phyloP scores from a whole-genome alignment of 1,139 yeast species.

The Arxiozyma heterogenica region DNA sequence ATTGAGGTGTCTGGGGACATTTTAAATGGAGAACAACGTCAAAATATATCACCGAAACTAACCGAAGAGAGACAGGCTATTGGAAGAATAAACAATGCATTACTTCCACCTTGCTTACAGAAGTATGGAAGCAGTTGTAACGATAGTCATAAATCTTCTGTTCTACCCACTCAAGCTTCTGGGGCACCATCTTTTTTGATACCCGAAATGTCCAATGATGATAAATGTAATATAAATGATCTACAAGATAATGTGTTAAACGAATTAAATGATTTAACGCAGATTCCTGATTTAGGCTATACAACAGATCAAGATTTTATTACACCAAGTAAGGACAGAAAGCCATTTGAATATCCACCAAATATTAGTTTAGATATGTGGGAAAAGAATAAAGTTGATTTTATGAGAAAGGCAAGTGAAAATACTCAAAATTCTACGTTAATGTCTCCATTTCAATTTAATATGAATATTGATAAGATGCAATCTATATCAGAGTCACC shows the following conservation, averaged over 20 bases:
- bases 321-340: not conserved
- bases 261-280: slow-evolving; percentile 17
- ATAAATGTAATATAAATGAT: not conserved
- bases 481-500: slow-evolving; percentile 2
- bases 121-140: slow-evolving; percentile 2
- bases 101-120: slow-evolving; percentile 27
- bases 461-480: not conserved
- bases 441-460: slow-evolving; percentile 15
- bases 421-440: slow-evolving; percentile 10
- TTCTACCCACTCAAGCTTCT: not conserved
- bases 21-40: not conserved
- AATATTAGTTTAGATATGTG: slow-evolving; percentile 19
- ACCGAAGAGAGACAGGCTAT: slow-evolving; percentile 24
- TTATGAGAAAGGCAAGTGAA: slow-evolving; percentile 12
- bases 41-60: slow-evolving; percentile 11
- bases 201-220: not conserved
- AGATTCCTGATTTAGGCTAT: slow-evolving; percentile 10
- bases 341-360: slow-evolving; percentile 12
- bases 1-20: slow-evolving; percentile 1
- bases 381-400: slow-evolving; percentile 14
- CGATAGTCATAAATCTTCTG: not conserved
- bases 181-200: slow-evolving; percentile 1
- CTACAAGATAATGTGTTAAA: slow-evolving; percentile 6
- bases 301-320: slow-evolving; percentile 1
- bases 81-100: slow-evolving; percentile 24